A percentile compares a stretch with the other conserved stretches of the same genome.
Conservation (phyloP, 345 rosid species). For the Gossypium herbaceum region DNA sequence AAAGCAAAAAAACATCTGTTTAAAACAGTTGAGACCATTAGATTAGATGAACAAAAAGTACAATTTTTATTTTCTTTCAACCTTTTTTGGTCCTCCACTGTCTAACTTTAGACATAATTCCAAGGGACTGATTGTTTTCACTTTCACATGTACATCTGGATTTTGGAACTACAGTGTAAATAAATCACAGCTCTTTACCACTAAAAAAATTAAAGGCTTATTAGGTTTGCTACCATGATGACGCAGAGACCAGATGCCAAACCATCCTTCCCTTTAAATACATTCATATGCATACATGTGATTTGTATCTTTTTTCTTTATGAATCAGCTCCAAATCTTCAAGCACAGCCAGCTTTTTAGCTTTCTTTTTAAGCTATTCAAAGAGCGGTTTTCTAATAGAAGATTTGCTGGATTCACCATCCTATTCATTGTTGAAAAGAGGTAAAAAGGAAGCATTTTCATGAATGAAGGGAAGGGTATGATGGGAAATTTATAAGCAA, state of each 20-base stretch:
- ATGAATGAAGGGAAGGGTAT: constrained; percentile 11
- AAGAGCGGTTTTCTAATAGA: background rate
- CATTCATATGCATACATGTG: background rate
- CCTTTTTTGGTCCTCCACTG: constrained; percentile 5
- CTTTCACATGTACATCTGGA: background rate
- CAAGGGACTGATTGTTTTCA: background rate
- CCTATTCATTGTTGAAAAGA: background rate
- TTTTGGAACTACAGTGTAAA: background rate
- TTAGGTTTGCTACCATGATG: no score
- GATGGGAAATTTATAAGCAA: constrained; percentile 3
- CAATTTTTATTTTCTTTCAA: background rate
- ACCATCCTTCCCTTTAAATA: no score
- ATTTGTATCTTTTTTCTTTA: background rate
- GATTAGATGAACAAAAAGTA: background rate
- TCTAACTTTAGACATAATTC: constrained; percentile 1
- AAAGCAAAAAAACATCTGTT: background rate
- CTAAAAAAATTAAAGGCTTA: background rate
- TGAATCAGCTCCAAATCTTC: background rate
- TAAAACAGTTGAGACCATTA: background rate
- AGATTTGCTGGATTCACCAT: background rate
- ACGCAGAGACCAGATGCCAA: no score
- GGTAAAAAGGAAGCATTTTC: no score
- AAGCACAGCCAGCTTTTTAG: background rate
- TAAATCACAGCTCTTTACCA: background rate
- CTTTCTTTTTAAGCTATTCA: background rate